phyloP scores from a whole-genome alignment of 257 asterid genomes.

The Solanum chaucha region DNA sequence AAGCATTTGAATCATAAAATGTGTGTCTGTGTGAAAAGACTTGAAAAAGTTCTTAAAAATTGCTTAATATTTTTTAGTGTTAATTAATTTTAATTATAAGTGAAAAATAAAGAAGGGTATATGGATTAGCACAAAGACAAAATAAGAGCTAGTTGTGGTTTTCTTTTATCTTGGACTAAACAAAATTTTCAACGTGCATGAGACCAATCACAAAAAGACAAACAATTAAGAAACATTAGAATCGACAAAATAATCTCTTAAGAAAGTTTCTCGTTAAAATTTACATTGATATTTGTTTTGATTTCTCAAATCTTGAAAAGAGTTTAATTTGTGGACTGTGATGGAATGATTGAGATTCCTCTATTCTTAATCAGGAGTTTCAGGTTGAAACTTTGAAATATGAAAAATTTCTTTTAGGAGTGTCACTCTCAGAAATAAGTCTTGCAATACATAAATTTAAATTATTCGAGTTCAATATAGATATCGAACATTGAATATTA shows the following conservation, averaged over 20 bases:
- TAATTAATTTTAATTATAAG: neutral
- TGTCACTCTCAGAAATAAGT: neutral
- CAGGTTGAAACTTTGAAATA: neutral
- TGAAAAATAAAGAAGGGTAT: neutral
- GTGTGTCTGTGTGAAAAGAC: neutral
- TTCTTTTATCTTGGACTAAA: constrained; percentile 15
- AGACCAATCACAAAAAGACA: constrained; percentile 38
- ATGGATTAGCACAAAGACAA: constrained; percentile 31
- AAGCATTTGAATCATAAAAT: neutral
- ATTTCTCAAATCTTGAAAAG: neutral
- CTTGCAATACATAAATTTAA: accelerated
- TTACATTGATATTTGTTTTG: constrained; percentile 16
- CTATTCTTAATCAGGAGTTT: no score
- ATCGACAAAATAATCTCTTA: constrained; percentile 38
- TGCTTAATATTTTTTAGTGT: neutral
- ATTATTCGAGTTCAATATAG: accelerated
- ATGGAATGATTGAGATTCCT: neutral
- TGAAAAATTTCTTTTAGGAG: neutral
- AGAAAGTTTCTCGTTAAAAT: constrained; percentile 9
- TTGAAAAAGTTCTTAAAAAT: neutral
- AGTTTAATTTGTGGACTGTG: neutral
- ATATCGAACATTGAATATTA: neutral
- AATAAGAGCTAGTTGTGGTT: constrained; percentile 10
- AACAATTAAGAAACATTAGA: constrained; percentile 35
- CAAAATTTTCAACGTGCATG: constrained; percentile 29